These are phyloP conservation scores for Penicillium paxilli DNA, from an alignment of 495 filamentous ascomycete genomes.

Conservation along the genomic window DNA sequence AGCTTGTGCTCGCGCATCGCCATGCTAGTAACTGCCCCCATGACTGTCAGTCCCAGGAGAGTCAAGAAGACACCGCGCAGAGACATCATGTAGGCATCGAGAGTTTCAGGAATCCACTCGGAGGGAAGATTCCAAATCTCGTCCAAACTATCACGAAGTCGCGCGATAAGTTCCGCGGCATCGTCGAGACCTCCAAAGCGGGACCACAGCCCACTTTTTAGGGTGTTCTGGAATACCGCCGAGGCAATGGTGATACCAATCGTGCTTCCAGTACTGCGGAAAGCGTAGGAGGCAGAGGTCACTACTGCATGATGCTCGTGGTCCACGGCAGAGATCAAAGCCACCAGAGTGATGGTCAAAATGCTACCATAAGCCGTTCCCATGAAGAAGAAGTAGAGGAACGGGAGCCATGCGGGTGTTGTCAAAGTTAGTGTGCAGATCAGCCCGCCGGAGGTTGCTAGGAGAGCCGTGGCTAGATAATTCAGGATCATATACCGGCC, in stretches of 20 bases:
- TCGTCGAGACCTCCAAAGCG: conserved; percentile 65
- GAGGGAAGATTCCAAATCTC: conserved; percentile 68
- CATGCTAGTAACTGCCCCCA: conserved; percentile 60
- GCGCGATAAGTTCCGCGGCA: conserved; percentile 66
- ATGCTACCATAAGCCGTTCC: conserved; percentile 76
- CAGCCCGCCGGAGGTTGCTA: conserved; percentile 49
- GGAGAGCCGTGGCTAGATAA: conserved; percentile 50
- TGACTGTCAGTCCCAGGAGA: conserved; percentile 57
- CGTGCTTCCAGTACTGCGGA: conserved; percentile 77
- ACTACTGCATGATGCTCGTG: conserved; percentile 83
- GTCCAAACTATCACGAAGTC: conserved; percentile 71
- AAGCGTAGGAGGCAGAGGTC: conserved; percentile 81
- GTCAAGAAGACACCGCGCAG: conserved; percentile 75
- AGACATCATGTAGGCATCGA: conserved; percentile 73
- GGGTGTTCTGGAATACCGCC: conserved; percentile 75
- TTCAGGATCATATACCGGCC: conserved; percentile 68
- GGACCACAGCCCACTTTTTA: conserved; percentile 59
- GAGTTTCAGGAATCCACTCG: conserved; percentile 69
- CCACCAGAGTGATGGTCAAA: conserved; percentile 76
- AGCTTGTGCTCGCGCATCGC: conserved; percentile 79
- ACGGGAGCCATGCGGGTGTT: conserved; percentile 62
- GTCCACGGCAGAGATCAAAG: conserved; percentile 77
- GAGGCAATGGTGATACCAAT: conserved; percentile 79
- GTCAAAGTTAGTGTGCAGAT: conserved; percentile 56
- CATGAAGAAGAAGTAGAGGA: conserved; percentile 65